Percentiles rank a stretch among this genome's conserved stretches.
Conservation (phyloP, 208 protist genomes). For the Trichomonas tenax region DNA sequence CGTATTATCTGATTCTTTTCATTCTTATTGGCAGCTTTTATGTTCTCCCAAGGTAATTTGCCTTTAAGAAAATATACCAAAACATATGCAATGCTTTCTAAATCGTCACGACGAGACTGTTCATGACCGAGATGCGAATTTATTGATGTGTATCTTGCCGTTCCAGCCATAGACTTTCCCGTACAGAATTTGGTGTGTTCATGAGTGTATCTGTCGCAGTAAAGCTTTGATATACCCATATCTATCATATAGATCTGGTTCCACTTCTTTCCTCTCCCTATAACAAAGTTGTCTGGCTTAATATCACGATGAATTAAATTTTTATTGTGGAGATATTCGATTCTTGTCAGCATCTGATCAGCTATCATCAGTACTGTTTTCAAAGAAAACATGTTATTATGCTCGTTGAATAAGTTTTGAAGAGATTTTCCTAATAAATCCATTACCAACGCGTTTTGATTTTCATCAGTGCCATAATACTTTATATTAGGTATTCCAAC, state of each 20-base stretch:
- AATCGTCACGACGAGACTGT: slow-evolving; percentile 51
- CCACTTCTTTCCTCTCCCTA: slow-evolving; percentile 70
- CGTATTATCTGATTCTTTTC: slow-evolving; percentile 96
- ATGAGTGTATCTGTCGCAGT: slow-evolving; percentile 84
- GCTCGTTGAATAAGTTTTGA: slow-evolving; percentile 86
- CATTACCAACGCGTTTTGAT: slow-evolving; percentile 96
- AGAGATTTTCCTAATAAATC: slow-evolving; percentile 87
- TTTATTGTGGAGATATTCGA: slow-evolving; percentile 74
- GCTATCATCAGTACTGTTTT: slow-evolving; percentile 13
- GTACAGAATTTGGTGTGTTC: slow-evolving; percentile 90
- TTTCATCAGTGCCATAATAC: slow-evolving; percentile 78
- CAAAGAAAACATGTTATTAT: slow-evolving; percentile 32
- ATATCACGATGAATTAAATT: slow-evolving; percentile 90
- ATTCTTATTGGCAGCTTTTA: slow-evolving; percentile 74
- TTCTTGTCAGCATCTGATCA: neutral
- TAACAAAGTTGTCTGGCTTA: slow-evolving; percentile 93
- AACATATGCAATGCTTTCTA: slow-evolving; percentile 90
- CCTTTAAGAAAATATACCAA: slow-evolving; percentile 96
- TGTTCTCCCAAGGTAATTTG: slow-evolving; percentile 87
- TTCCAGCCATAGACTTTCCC: slow-evolving; percentile 54
- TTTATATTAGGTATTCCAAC: slow-evolving; percentile 77
- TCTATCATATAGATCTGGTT: slow-evolving; percentile 41
- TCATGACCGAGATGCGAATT: slow-evolving; percentile 97
- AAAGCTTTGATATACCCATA: slow-evolving; percentile 86
- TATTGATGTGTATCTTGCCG: slow-evolving; percentile 91